Conservation (phyloP, 176 grass and related monocot genomes). For the Stipa capillata region DNA sequence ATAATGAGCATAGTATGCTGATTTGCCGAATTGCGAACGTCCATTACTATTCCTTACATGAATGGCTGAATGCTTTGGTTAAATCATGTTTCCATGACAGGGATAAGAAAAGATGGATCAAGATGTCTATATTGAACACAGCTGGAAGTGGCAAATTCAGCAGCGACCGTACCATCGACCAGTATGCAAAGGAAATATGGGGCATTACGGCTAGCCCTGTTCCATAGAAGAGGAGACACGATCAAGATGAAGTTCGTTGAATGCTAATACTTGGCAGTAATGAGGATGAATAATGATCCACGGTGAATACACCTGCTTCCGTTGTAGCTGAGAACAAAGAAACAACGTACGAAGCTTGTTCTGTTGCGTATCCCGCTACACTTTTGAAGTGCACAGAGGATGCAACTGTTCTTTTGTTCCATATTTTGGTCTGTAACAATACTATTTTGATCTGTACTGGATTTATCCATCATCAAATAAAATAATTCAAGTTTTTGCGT, state of each 20-base stretch:
- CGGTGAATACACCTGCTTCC: conserved; percentile 15
- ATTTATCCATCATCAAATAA: conserved; percentile 19
- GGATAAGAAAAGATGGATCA: conserved; percentile 81
- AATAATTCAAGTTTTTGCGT: neutral
- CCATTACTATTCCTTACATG: neutral
- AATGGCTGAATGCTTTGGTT: neutral
- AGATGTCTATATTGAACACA: conserved; percentile 97
- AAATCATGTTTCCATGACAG: conserved; percentile 35
- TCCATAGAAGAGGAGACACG: conserved; percentile 3
- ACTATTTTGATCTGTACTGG: conserved; percentile 17
- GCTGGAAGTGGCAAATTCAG: conserved; percentile 95
- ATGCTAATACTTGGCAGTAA: neutral
- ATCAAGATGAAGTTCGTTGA: neutral
- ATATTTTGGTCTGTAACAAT: conserved; percentile 7
- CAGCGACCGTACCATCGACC: conserved; percentile 88
- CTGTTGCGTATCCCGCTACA: neutral
- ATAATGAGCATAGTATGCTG: neutral
- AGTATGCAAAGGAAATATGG: conserved; percentile 97
- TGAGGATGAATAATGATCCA: conserved; percentile 25
- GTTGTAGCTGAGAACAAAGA: neutral
- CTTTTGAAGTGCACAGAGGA: neutral
- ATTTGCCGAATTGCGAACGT: neutral
- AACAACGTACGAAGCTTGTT: conserved; percentile 1
- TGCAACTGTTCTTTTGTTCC: conserved; percentile 11
- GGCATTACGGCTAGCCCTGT: conserved; percentile 63